Conservation (phyloP, 2,329 filamentous ascomycete species). For the Ophiostoma pallidulum region DNA sequence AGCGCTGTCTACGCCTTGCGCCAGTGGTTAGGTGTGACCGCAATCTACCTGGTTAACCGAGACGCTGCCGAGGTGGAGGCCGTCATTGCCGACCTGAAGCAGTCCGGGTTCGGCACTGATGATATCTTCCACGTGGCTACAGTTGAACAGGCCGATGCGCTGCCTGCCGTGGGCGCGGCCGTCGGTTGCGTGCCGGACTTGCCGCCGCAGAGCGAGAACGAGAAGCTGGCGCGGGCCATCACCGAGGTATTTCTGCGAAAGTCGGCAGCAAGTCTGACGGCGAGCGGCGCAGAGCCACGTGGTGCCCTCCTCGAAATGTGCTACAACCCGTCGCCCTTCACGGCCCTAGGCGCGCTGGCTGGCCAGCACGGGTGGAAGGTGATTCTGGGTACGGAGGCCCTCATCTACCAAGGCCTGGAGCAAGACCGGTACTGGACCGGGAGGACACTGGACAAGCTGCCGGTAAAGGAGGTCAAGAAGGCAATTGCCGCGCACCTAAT, state of each 20-base stretch:
- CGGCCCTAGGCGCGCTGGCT: conserved; percentile 53
- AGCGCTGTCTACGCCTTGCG: conserved; percentile 67
- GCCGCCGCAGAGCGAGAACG: conserved; percentile 53
- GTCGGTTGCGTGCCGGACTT: conserved; percentile 71
- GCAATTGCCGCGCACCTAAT: conserved; percentile 36
- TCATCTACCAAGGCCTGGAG: conserved; percentile 70
- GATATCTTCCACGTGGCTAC: conserved; percentile 50
- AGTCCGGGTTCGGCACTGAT: conserved; percentile 48
- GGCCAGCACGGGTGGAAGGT: conserved; percentile 59
- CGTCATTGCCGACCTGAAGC: conserved; percentile 54
- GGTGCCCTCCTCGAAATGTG: conserved; percentile 74
- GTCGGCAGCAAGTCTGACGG: no score
- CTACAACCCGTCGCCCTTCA: conserved; percentile 66
- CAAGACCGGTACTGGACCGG: conserved; percentile 60
- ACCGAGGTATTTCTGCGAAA: conserved; percentile 31
- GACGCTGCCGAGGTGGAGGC: conserved; percentile 57
- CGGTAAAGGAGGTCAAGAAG: conserved; percentile 49
- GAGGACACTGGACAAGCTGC: conserved; percentile 45
- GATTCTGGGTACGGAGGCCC: conserved; percentile 64
- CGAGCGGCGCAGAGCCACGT: no score
- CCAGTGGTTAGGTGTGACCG: conserved; percentile 56
- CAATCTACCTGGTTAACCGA: conserved; percentile 70
- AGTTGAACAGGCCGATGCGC: conserved; percentile 45
- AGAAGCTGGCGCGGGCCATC: conserved; percentile 50
- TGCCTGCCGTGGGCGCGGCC: conserved; percentile 55